These are phyloP conservation scores for Tuber calosporum DNA, from an alignment of 495 filamentous ascomycete species.

Conservation along the genomic window DNA sequence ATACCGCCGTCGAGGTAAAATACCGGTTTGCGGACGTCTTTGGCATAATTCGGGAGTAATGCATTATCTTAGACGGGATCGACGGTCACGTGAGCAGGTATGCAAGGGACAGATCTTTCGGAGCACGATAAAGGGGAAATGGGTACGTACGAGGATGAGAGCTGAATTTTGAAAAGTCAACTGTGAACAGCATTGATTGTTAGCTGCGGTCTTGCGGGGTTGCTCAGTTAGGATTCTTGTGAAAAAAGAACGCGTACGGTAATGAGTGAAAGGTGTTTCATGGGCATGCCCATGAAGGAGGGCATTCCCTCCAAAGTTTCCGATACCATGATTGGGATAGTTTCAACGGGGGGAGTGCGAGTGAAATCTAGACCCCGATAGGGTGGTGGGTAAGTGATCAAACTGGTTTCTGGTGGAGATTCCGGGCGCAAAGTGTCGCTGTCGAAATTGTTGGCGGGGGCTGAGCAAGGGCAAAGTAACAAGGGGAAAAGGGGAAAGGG, in stretches of 20 bases:
- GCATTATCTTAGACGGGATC: slow-evolving; percentile 57
- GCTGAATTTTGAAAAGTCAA: slow-evolving; percentile 74
- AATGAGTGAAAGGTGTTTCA: slow-evolving; percentile 72
- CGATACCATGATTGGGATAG: slow-evolving; percentile 30
- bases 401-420: not conserved
- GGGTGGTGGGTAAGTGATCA: not conserved
- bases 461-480: not conserved
- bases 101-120: not conserved
- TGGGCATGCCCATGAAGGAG: slow-evolving; percentile 54
- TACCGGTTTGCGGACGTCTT: slow-evolving; percentile 73
- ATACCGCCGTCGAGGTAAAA: slow-evolving; percentile 86
- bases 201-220: slow-evolving; percentile 2
- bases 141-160: slow-evolving; percentile 58
- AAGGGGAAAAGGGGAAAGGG: not conserved
- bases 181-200: slow-evolving; percentile 46
- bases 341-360: not conserved
- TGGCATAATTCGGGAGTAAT: slow-evolving; percentile 91
- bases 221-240: not conserved
- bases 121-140: not conserved
- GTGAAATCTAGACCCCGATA: not conserved
- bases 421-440: not conserved
- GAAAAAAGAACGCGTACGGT: slow-evolving; percentile 52
- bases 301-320: slow-evolving; percentile 35
- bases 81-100: slow-evolving; percentile 15
- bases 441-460: not conserved